Evolutionary conservation across 352 stramenopile genomes (phyloP).

Genomic region (Globisporangium splendens): DNA sequence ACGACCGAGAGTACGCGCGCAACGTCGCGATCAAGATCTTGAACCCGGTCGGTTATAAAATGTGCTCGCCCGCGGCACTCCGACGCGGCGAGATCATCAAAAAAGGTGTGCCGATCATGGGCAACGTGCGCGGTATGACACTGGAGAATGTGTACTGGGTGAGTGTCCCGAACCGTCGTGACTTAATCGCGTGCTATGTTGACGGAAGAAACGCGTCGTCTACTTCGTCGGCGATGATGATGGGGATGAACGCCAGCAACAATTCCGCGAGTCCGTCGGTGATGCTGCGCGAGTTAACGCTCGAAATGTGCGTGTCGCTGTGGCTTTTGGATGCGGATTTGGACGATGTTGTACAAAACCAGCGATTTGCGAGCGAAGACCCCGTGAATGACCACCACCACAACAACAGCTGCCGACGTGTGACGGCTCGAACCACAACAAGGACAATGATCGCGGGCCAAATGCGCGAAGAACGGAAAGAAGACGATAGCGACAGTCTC

Average conservation of each 20-base stretch:
- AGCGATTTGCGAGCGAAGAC: constrained; percentile 27
- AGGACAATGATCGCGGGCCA: background rate
- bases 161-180: constrained; percentile 49
- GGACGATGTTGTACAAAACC: constrained; percentile 22
- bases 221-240: background rate
- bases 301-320: constrained; percentile 85
- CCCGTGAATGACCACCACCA: constrained; percentile 28
- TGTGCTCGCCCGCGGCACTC: constrained; percentile 70
- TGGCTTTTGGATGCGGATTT: constrained; percentile 74
- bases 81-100: constrained; percentile 87
- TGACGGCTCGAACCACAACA: constrained; percentile 5
- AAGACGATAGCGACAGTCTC: constrained; percentile 17
- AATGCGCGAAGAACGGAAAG: constrained; percentile 16
- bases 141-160: constrained; percentile 81
- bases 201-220: constrained; percentile 16
- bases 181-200: constrained; percentile 73
- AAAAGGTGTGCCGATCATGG: constrained; percentile 44
- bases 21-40: constrained; percentile 96
- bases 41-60: constrained; percentile 95
- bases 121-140: constrained; percentile 57
- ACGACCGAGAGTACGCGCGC: constrained; percentile 68
- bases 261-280: constrained; percentile 3
- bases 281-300: constrained; percentile 64
- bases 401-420: background rate
- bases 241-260: background rate